Evolutionary conservation across 306 rosid genomes (phyloP).

Genomic region (Cucurbita argyrosperma): DNA sequence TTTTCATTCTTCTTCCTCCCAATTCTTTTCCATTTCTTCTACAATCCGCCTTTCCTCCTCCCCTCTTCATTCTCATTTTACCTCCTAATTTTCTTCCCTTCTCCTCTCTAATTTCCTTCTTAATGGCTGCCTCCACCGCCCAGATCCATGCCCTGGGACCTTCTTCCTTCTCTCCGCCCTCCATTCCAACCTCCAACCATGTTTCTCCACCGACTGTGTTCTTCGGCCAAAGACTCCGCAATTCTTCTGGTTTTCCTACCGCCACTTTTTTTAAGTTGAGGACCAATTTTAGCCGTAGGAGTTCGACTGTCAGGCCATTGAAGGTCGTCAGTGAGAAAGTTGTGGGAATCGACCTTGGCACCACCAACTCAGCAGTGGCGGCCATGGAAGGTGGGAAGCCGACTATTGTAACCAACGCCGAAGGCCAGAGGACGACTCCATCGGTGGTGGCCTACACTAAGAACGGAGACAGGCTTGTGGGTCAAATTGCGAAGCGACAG

Average conservation of each 20-base stretch:
- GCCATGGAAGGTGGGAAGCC: slow-evolving; percentile 88
- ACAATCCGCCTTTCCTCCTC: neutral
- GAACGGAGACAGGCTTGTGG: slow-evolving; percentile 72
- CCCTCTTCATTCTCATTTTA: neutral
- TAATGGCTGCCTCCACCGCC: slow-evolving; percentile 48
- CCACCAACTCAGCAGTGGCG: slow-evolving; percentile 73
- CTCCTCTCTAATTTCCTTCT: neutral
- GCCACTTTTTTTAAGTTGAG: slow-evolving; percentile 27
- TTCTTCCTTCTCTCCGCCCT: slow-evolving; percentile 19
- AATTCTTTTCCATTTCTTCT: too few relatives aligned
- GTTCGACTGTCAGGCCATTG: slow-evolving; percentile 20
- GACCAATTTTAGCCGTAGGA: slow-evolving; percentile 7
- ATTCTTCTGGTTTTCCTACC: slow-evolving; percentile 8
- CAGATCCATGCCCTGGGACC: slow-evolving; percentile 65
- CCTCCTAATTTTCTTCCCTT: neutral
- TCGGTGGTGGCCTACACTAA: slow-evolving; percentile 91
- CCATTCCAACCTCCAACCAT: slow-evolving; percentile 14
- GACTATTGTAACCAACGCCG: slow-evolving; percentile 72
- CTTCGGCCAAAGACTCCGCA: slow-evolving; percentile 33
- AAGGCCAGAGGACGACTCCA: slow-evolving; percentile 81
- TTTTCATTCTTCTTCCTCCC: neutral
- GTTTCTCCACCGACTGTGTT: slow-evolving; percentile 27
- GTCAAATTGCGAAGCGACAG: slow-evolving; percentile 86
- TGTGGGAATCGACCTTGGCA: slow-evolving; percentile 70
- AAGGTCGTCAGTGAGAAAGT: slow-evolving; percentile 67